Evolutionary conservation across 257 asterid genomes (phyloP).

Genomic region (Anisodus acutangulus): DNA sequence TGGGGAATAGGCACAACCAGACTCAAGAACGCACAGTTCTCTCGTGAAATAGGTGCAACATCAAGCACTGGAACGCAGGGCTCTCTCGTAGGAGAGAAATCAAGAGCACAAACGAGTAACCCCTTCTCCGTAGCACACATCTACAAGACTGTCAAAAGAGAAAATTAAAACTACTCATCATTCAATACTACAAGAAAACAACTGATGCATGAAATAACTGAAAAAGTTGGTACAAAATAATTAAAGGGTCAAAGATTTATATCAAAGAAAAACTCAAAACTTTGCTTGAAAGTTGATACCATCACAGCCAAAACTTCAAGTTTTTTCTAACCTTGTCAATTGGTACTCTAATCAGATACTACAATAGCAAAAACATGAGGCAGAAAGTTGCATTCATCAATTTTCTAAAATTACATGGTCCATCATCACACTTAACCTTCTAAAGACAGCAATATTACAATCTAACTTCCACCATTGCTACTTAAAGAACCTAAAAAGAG

Average conservation of each 20-base stretch:
- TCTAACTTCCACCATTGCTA: conserved; percentile 34
- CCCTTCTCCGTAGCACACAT: no score
- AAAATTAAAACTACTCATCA: no score
- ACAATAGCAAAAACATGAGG: background rate
- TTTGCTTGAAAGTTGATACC: background rate
- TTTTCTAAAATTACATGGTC: conserved; percentile 37
- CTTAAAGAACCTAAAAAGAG: conserved; percentile 39
- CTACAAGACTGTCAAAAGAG: no score
- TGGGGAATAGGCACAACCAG: no score
- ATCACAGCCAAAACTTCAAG: background rate
- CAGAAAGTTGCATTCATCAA: conserved; percentile 43
- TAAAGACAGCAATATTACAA: conserved; percentile 34
- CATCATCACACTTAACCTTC: conserved; percentile 32
- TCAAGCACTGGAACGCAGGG: no score
- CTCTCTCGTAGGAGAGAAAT: no score
- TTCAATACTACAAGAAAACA: no score
- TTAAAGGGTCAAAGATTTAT: background rate
- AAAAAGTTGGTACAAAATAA: no score
- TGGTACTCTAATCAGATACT: background rate
- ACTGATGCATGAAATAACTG: no score
- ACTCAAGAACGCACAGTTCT: no score
- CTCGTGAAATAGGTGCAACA: no score
- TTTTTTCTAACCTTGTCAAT: background rate
- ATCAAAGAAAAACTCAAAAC: background rate
- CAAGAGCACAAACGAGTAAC: no score